Percentiles rank a stretch among this genome's conserved stretches.
These are phyloP conservation scores for Penicillium glabrum DNA, from an alignment of 2,329 filamentous ascomycete species.

Conservation along the genomic window DNA sequence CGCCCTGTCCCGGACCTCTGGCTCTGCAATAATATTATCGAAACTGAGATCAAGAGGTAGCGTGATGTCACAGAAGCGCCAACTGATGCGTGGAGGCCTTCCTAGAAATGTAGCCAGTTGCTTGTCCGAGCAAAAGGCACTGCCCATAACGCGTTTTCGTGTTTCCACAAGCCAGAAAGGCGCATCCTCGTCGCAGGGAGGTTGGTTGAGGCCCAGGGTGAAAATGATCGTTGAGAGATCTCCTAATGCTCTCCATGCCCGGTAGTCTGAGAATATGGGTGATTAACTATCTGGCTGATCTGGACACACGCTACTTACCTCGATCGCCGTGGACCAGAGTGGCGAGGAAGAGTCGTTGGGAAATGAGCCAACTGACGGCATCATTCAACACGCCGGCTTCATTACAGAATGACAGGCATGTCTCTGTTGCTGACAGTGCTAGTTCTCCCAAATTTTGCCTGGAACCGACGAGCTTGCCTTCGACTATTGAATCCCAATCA, in stretches of 20 bases:
- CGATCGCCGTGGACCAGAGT: not conserved
- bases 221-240: conserved; percentile 45
- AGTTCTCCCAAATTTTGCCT: not conserved
- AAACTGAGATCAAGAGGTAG: conserved; percentile 27
- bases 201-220: conserved; percentile 45
- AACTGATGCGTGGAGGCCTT: conserved; percentile 27
- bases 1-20: conserved; percentile 2
- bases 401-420: conserved; percentile 1
- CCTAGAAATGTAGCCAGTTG: conserved; percentile 28
- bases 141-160: conserved; percentile 22
- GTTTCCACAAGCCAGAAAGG: conserved; percentile 27
- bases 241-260: conserved; percentile 46
- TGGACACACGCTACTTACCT: not conserved
- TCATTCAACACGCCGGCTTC: conserved; percentile 3
- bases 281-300: not conserved
- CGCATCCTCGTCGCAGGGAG: not conserved
- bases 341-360: not conserved
- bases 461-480: not conserved
- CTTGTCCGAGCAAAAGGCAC: conserved; percentile 26
- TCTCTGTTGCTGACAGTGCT: not conserved
- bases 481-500: not conserved
- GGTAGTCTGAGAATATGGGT: conserved; percentile 34
- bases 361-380: conserved; percentile 1
- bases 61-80: conserved; percentile 24
- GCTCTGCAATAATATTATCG: conserved; percentile 17